phyloP scores from a whole-genome alignment of 139 green algal genomes.

The Volvox reticuliferus region DNA sequence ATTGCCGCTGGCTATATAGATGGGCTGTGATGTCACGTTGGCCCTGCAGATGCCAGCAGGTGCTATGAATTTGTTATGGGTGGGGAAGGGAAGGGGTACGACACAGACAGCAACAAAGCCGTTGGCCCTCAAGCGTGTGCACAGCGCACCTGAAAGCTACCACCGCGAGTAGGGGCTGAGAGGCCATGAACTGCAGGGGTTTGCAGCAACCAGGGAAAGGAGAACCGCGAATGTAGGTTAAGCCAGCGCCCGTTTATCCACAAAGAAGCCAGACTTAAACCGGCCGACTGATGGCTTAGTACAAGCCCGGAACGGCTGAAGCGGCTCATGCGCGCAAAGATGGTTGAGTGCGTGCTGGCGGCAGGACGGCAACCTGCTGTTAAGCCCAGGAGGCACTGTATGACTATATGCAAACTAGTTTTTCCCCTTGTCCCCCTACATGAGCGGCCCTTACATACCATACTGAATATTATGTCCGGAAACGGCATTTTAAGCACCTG shows the following conservation, averaged over 20 bases:
- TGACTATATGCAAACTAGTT: too few species aligned
- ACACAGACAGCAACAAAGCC: background rate
- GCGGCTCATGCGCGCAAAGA: too few species aligned
- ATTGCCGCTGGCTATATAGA: conserved; percentile 43
- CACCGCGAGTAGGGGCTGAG: conserved; percentile 28
- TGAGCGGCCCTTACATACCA: background rate
- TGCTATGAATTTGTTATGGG: background rate
- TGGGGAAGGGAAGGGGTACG: background rate
- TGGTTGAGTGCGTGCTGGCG: too few species aligned
- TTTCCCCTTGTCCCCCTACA: too few species aligned
- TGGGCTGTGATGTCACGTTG: conserved; percentile 28
- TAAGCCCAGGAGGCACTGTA: too few species aligned
- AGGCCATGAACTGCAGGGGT: background rate
- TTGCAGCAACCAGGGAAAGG: too few species aligned
- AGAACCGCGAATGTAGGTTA: too few species aligned
- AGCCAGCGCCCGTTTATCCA: too few species aligned
- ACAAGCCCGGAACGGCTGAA: too few species aligned
- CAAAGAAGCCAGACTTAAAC: too few species aligned
- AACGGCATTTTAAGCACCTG: conserved; percentile 53
- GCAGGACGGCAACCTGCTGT: too few species aligned
- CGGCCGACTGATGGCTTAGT: too few species aligned
- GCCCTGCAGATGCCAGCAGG: conserved; percentile 9
- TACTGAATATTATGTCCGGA: conserved; percentile 47
- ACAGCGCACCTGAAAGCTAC: conserved; percentile 50
- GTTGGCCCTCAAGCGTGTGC: background rate